Evolutionary conservation across 257 asterid species (phyloP).

Genomic region (Coffea canephora): DNA sequence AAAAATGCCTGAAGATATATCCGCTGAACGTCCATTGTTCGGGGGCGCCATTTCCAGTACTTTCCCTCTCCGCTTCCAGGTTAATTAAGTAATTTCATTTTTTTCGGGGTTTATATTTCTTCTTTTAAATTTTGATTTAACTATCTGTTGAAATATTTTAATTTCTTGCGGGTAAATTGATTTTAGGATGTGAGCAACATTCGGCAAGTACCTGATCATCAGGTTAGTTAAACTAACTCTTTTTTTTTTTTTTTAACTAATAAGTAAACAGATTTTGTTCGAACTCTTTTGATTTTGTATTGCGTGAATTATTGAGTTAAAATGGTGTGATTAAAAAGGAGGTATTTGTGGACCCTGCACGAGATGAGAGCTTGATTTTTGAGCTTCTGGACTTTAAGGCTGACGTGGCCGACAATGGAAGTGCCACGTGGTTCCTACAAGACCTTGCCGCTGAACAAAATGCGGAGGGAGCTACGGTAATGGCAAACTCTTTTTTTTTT

Average conservation of each 20-base stretch:
- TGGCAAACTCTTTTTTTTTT: too few species aligned
- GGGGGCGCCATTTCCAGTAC: conserved; percentile 70
- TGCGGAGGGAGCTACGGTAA: conserved; percentile 73
- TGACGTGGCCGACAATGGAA: conserved; percentile 72
- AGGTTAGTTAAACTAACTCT: conserved; percentile 39
- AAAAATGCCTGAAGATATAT: conserved; percentile 53
- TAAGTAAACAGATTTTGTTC: too few species aligned
- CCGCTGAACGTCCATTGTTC: conserved; percentile 51
- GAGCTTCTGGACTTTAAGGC: conserved; percentile 80
- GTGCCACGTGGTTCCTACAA: conserved; percentile 92
- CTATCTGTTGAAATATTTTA: too few species aligned
- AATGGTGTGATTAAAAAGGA: conserved; percentile 35
- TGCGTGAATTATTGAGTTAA: neutral
- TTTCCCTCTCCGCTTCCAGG: conserved; percentile 79
- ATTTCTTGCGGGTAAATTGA: conserved; percentile 8
- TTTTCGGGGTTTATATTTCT: too few species aligned
- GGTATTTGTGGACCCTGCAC: conserved; percentile 73
- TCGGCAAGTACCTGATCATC: conserved; percentile 96
- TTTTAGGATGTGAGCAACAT: conserved; percentile 70
- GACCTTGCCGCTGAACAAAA: conserved; percentile 95
- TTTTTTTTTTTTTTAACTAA: neutral
- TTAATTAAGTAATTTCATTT: neutral
- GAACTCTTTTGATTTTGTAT: neutral
- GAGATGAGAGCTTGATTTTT: conserved; percentile 88
- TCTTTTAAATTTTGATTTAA: too few species aligned